Percentiles rank a stretch among this genome's conserved stretches.
These are phyloP conservation scores for Excoecaria cochinchinensis DNA, from an alignment of 345 rosid genomes.

Conservation along the genomic window DNA sequence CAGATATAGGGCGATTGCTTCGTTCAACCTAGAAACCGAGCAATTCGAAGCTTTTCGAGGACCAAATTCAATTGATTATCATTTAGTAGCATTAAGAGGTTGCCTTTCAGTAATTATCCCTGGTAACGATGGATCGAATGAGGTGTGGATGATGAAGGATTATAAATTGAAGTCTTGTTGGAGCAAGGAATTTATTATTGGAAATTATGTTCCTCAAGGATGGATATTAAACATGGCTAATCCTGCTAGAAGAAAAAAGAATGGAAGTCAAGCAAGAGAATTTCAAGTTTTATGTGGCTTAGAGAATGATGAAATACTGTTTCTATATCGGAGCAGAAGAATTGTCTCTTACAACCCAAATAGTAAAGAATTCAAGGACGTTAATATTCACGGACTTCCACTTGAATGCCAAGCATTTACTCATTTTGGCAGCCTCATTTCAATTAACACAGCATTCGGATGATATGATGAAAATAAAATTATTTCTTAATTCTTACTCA, in stretches of 20 bases:
- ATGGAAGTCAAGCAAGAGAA: constrained; percentile 1
- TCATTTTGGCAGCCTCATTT: constrained; percentile 21
- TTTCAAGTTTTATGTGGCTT: constrained; percentile 10
- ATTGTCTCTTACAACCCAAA: constrained; percentile 18
- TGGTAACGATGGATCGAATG: constrained; percentile 3
- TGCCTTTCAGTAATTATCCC: constrained; percentile 7
- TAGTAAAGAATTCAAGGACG: constrained; percentile 9
- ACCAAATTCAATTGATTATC: background rate
- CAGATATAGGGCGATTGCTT: constrained; percentile 6
- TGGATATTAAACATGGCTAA: constrained; percentile 7
- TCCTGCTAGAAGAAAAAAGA: constrained; percentile 16
- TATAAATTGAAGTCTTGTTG: constrained; percentile 21
- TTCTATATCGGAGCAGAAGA: constrained; percentile 4
- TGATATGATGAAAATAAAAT: background rate
- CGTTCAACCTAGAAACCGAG: constrained; percentile 19
- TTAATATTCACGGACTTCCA: constrained; percentile 11
- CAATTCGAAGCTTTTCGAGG: constrained; percentile 1
- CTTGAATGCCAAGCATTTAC: constrained; percentile 18
- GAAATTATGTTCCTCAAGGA: constrained; percentile 13
- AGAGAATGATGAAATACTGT: constrained; percentile 15
- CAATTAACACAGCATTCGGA: background rate
- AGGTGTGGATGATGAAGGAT: constrained; percentile 25
- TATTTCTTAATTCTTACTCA: too few species aligned
- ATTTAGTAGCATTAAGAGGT: constrained; percentile 10
- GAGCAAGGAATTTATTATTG: constrained; percentile 15